Evolutionary conservation across 164 flowering plant genomes (phyloP).

Genomic region (Cinnamomum chago): DNA sequence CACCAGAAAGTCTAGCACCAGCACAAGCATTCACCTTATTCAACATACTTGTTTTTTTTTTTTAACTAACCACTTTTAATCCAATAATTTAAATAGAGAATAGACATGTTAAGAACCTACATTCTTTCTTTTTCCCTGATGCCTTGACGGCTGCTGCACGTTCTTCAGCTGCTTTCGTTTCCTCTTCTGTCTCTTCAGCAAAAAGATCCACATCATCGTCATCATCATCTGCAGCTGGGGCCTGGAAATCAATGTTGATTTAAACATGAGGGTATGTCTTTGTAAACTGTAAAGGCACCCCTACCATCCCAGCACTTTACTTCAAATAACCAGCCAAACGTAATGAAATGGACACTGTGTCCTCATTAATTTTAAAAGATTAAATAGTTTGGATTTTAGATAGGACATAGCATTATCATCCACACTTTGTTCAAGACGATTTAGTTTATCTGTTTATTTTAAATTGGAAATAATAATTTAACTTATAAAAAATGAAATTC

Average conservation of each 20-base stretch:
- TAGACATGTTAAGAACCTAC: slow-evolving; percentile 34
- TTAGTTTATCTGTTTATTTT: too few species aligned
- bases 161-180: slow-evolving; percentile 93
- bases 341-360: background rate
- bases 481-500: too few species aligned
- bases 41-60: too few species aligned
- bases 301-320: background rate
- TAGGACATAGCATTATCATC: background rate
- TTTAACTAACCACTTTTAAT: background rate
- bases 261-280: background rate
- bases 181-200: slow-evolving; percentile 98
- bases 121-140: slow-evolving; percentile 83
- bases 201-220: slow-evolving; percentile 86
- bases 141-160: slow-evolving; percentile 83
- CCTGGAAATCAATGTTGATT: slow-evolving; percentile 28
- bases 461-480: too few species aligned
- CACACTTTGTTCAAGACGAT: background rate
- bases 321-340: background rate
- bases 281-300: background rate
- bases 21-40: background rate
- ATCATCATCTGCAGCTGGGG: slow-evolving; percentile 59
- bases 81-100: background rate
- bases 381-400: background rate
- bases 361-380: background rate
- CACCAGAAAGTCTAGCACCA: background rate